A percentile compares a stretch with the other conserved stretches of the same genome.
Evolutionary conservation across 2,329 filamentous ascomycete genomes (phyloP).

Genomic region (Teratosphaeria zuluensis): DNA sequence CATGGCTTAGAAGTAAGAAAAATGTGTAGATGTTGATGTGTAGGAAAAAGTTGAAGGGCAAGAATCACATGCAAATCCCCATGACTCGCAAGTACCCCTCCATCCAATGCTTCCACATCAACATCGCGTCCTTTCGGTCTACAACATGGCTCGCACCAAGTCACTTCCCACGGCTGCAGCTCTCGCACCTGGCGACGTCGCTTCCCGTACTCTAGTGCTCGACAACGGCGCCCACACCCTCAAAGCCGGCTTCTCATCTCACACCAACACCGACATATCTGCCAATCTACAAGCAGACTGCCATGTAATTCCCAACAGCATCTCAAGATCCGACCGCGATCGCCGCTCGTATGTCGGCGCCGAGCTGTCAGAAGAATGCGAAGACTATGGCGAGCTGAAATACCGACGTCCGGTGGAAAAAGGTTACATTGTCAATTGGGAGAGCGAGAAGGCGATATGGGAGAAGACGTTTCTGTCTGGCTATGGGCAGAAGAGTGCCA

Average conservation of each 20-base stretch:
- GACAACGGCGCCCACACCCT: constrained; percentile 90
- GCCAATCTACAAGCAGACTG: constrained; percentile 43
- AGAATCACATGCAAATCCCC: constrained; percentile 1
- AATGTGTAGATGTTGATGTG: too few species aligned
- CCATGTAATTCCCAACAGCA: constrained; percentile 72
- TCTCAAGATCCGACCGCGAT: constrained; percentile 68
- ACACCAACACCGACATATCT: constrained; percentile 3
- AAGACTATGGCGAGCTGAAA: constrained; percentile 78
- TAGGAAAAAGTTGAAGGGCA: not conserved
- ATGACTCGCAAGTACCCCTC: not conserved
- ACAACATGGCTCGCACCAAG: constrained; percentile 7
- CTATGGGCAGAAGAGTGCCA: constrained; percentile 34
- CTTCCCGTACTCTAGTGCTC: constrained; percentile 60
- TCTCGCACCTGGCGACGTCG: constrained; percentile 6
- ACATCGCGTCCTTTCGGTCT: not conserved
- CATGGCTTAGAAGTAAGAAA: too few species aligned
- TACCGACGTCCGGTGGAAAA: constrained; percentile 89
- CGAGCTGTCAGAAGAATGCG: constrained; percentile 61
- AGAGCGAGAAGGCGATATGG: constrained; percentile 92
- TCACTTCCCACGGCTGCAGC: not conserved
- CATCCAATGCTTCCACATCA: not conserved
- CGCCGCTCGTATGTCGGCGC: constrained; percentile 70
- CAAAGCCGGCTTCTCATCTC: constrained; percentile 67
- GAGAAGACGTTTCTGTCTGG: constrained; percentile 65
- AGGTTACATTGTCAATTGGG: constrained; percentile 94